Base-by-base conservation (phyloP, 306 rosid genomes). In the Astragalus glycyphyllos region DNA sequence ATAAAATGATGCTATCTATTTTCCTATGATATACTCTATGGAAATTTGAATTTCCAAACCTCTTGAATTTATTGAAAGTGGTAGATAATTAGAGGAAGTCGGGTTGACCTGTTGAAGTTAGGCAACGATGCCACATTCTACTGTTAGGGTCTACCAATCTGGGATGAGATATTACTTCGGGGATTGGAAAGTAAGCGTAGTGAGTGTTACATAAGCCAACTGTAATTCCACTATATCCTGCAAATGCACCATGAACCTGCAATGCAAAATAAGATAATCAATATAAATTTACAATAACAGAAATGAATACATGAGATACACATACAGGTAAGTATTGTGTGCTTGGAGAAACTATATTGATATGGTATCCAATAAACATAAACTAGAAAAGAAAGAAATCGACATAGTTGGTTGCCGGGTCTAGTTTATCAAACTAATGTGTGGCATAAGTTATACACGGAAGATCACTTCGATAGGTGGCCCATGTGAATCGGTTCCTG, bases 41-140 rank as follows among this genome's bases (percentile, higher is more conserved):
- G 74, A 69, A 49, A 71, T 65, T 61, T 79, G 65, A 64, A 76
- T 69, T 86, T 47, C 76, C 51, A 61, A 65, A 79, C 71, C 71
- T 76, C 81, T 31, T 55, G 61, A 72, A 55, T 54, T 69, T 76
- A 68, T 71, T 48, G 58, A 65, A 62, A 47, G 46, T 49, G 29
- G 10, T 14, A 23, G 5, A 26, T 54, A 37, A 60, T 77, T 74
- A 94, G 60, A 86, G 12, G 75, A 94, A 95, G 75, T 95, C 99
- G 4, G 99, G 99, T 80, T 95, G 99, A 73, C 99, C 97, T 0
- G 97, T 95, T 9, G 99, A 95, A 56, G 99, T 95, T 81, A 95
- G 77, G 88, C 97, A 91, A 75, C 96, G 97, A 79, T 91, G 99
- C 99, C 99, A 95, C 99, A 91, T 95, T 81, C 97, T 80, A 66